Percentiles rank a stretch among this genome's conserved stretches.
These are phyloP conservation scores for Diphasiastrum complanatum DNA, from an alignment of 83 land plant species.

Conservation along the genomic window DNA sequence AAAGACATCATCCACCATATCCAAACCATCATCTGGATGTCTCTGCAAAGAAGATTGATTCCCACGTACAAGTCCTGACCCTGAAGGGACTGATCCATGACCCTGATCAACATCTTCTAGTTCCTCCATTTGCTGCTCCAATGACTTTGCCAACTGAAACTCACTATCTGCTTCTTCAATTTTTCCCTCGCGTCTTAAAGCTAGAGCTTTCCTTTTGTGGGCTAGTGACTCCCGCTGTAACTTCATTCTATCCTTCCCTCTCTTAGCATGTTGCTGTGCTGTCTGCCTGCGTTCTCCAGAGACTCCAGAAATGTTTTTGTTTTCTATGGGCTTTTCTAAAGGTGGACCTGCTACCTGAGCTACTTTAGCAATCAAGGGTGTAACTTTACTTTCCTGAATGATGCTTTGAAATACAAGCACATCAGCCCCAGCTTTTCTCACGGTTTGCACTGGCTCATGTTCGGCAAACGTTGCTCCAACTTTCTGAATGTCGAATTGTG, in stretches of 20 bases:
- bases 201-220: slow-evolving; percentile 51
- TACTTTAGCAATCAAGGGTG: neutral
- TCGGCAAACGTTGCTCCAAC: slow-evolving; percentile 14
- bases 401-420: too few species aligned
- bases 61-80: neutral
- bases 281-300: slow-evolving; percentile 11
- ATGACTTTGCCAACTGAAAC: slow-evolving; percentile 66
- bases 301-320: slow-evolving; percentile 3
- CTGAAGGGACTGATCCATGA: neutral
- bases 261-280: slow-evolving; percentile 18
- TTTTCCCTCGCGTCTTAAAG: slow-evolving; percentile 67
- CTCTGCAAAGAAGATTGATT: neutral
- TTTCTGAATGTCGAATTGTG: slow-evolving; percentile 58
- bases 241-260: slow-evolving; percentile 40
- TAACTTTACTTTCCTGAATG: neutral
- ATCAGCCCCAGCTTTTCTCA: slow-evolving; percentile 45
- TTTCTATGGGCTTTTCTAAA: neutral
- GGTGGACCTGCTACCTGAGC: too few species aligned
- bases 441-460: slow-evolving; percentile 26
- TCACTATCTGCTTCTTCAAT: slow-evolving; percentile 54
- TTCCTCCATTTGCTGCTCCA: slow-evolving; percentile 58
- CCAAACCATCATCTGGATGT: neutral
- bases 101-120: slow-evolving; percentile 18
- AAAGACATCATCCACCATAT: neutral
- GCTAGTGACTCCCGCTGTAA: slow-evolving; percentile 38